Base-by-base conservation (phyloP, 495 filamentous ascomycete species). In the Annulohypoxylon moriforme region DNA sequence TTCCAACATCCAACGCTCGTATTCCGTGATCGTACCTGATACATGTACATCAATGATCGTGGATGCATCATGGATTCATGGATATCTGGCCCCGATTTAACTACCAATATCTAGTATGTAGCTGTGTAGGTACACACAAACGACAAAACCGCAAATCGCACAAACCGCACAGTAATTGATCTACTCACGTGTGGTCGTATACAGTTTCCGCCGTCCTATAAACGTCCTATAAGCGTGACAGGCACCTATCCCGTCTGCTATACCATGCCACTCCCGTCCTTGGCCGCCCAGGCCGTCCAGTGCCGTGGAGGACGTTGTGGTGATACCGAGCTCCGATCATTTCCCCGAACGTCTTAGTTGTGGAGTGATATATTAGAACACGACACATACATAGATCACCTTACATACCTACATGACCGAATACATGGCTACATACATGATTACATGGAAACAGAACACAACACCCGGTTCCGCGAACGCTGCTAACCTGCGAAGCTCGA, bases 11-110 rank as follows among this genome's bases (percentile, higher is more conserved):
- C n/a, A 33, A 22, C 29, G 31, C 18, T 69, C 57, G 71, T 69
- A 69, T 69, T 61, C 71, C 71, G 62, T 55, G 66, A 72, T 72
- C 69, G 69, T 68, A 72, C 34, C 64, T 44, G 8, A 60, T 67
- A 72, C 59, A 67, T 61, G 46, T 18, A 44, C 42, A 40, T 49
- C 38, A 66, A 44, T 20, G 40, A 44, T 44, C 11, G 5, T 42
- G 14, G 38, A n/a, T n/a, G 3, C 14, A 42, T 42, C 38, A 42
- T 14, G 14, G 38, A 42, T 36, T 33, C 34, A 38, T 13, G 34
- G 34, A 38, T 38, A 13, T 38, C 3, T 38, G 34, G 9, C 7
- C 10, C 2, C 27, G 27, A n/a, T n/a, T n/a, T n/a, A n/a, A n/a
- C n/a, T n/a, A n/a, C n/a, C n/a, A n/a, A n/a, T n/a, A n/a, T n/a